Percentiles rank a stretch among this genome's conserved stretches.
phyloP scores from a whole-genome alignment of 83 land plant genomes.

The Diphasiastrum complanatum region DNA sequence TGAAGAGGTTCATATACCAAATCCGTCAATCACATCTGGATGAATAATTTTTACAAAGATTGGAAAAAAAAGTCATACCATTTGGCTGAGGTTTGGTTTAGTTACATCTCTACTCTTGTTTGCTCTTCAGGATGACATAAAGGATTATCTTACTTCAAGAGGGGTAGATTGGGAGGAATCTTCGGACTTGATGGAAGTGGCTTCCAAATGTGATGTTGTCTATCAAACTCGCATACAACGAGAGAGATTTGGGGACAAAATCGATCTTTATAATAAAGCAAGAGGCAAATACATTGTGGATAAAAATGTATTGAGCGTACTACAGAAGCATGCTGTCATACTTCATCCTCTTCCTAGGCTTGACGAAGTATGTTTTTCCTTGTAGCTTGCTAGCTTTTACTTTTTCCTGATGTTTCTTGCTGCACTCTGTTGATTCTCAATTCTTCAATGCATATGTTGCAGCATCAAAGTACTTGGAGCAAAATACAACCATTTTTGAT shows the following conservation, averaged over 20 bases:
- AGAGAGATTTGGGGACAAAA: slow-evolving; percentile 90
- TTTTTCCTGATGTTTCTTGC: slow-evolving; percentile 1
- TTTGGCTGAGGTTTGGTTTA: neutral
- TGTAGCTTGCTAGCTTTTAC: neutral
- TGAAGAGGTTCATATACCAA: no score
- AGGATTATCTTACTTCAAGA: slow-evolving; percentile 72
- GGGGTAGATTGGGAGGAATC: slow-evolving; percentile 89
- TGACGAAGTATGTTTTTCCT: slow-evolving; percentile 64
- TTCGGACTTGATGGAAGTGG: slow-evolving; percentile 79
- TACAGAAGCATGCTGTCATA: slow-evolving; percentile 79
- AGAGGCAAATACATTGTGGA: slow-evolving; percentile 92
- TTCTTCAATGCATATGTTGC: no score
- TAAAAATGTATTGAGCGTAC: slow-evolving; percentile 46
- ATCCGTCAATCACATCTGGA: neutral
- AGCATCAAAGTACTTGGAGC: no score
- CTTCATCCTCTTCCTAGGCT: slow-evolving; percentile 98
- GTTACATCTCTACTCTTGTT: neutral
- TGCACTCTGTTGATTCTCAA: neutral
- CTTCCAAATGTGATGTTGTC: slow-evolving; percentile 88
- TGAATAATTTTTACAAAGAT: neutral
- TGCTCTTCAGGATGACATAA: slow-evolving; percentile 77
- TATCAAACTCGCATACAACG: slow-evolving; percentile 98
- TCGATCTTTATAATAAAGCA: slow-evolving; percentile 80
- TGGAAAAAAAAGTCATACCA: no score
- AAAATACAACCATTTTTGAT: no score